These are phyloP conservation scores for Calocybe indica DNA, from an alignment of 768 basidiomycete genomes.

Conservation along the genomic window DNA sequence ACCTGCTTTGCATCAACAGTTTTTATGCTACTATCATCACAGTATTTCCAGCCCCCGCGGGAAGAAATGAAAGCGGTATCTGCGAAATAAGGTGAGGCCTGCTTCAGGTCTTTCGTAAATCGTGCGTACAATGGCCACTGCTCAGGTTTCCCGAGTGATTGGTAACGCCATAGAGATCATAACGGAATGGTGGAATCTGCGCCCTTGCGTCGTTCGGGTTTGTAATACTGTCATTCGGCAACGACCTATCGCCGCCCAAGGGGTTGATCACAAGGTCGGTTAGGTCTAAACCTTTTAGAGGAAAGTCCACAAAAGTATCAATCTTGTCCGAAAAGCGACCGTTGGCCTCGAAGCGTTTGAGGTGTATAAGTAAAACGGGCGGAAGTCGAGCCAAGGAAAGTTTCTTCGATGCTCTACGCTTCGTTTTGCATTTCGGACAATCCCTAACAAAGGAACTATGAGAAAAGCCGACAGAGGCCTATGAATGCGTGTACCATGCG, in stretches of 20 bases:
- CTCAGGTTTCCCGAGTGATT: constrained; percentile 94
- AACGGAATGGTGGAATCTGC: constrained; percentile 84
- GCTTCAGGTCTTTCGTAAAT: background rate
- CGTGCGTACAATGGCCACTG: constrained; percentile 87
- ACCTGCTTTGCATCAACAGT: constrained; percentile 73
- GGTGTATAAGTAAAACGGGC: constrained; percentile 85
- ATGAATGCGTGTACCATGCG: constrained; percentile 64
- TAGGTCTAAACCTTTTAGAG: constrained; percentile 52
- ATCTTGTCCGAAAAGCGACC: constrained; percentile 95
- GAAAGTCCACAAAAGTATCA: constrained; percentile 92
- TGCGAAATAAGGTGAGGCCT: constrained; percentile 20
- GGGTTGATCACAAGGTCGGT: constrained; percentile 85
- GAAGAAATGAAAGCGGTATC: constrained; percentile 93
- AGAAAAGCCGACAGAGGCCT: background rate
- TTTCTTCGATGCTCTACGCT: constrained; percentile 80
- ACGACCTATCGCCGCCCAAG: constrained; percentile 49
- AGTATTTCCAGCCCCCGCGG: constrained; percentile 85
- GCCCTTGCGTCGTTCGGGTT: constrained; percentile 66
- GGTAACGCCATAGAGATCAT: constrained; percentile 93
- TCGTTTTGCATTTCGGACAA: constrained; percentile 89
- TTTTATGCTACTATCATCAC: constrained; percentile 88
- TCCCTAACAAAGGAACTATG: constrained; percentile 50
- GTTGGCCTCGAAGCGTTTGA: constrained; percentile 89
- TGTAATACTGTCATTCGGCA: constrained; percentile 43
- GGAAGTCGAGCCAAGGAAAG: constrained; percentile 90